Percentiles rank a stretch among this genome's conserved stretches.
Evolutionary conservation across 139 green algal genomes (phyloP).

Genomic region (Spirogloea muscicola): DNA sequence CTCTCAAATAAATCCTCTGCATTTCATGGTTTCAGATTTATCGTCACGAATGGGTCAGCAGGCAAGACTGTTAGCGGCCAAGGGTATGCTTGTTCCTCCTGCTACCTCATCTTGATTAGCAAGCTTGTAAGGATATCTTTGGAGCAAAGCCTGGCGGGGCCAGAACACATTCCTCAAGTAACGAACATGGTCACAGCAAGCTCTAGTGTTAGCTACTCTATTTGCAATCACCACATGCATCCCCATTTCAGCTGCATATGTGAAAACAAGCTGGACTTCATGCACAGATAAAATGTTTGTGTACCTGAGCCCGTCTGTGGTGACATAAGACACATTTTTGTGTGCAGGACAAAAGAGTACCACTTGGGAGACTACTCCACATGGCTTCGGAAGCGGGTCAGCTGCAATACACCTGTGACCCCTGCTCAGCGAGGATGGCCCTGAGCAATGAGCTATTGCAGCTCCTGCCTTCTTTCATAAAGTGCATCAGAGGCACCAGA

Average conservation of each 20-base stretch:
- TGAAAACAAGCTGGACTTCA: neutral
- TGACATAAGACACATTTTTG: neutral
- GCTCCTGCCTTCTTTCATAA: neutral
- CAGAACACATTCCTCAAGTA: too few relatives aligned
- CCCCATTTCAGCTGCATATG: neutral
- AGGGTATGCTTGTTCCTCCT: too few relatives aligned
- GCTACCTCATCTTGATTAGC: too few relatives aligned
- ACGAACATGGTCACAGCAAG: neutral
- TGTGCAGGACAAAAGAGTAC: conserved; percentile 26
- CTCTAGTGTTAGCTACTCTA: neutral
- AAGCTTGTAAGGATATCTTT: too few relatives aligned
- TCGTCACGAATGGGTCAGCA: neutral
- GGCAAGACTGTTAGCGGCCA: too few relatives aligned
- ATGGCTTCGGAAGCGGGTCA: conserved; percentile 6
- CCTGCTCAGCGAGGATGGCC: neutral
- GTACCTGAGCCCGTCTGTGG: neutral
- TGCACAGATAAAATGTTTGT: conserved; percentile 2
- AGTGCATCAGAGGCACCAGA: too few relatives aligned
- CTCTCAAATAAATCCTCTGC: neutral
- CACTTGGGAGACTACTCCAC: conserved; percentile 10
- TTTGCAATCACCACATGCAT: neutral
- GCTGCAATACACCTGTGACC: neutral
- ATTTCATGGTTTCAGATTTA: neutral
- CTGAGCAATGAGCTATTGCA: neutral
- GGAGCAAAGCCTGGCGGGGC: too few relatives aligned